phyloP scores from a whole-genome alignment of 805 yeast genomes.

The Metschnikowia drakensbergensis region DNA sequence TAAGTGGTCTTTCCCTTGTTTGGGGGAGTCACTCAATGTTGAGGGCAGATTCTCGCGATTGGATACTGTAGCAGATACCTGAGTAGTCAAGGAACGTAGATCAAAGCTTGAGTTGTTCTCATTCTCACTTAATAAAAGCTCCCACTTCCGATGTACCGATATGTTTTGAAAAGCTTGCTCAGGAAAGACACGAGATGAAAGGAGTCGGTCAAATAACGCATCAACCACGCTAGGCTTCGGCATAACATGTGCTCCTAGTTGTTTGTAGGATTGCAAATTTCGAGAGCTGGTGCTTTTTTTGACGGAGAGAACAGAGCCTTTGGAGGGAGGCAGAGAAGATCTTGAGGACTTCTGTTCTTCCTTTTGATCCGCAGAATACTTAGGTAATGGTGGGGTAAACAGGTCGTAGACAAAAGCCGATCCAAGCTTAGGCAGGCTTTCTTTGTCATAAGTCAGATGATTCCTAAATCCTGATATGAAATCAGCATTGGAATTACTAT shows the following conservation, averaged over 20 bases:
- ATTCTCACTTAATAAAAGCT: constrained; percentile 37
- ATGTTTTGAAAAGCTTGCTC: constrained; percentile 31
- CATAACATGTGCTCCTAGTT: constrained; percentile 31
- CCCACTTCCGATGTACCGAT: constrained; percentile 41
- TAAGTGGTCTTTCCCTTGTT: not conserved
- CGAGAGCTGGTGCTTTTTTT: constrained; percentile 8
- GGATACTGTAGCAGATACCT: constrained; percentile 5
- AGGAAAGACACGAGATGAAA: constrained; percentile 36
- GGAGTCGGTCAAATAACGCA: constrained; percentile 35
- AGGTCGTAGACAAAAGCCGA: constrained; percentile 1
- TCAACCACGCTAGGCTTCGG: constrained; percentile 38
- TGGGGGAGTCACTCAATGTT: not conserved
- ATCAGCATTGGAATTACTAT: not conserved
- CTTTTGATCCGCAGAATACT: not conserved
- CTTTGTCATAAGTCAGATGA: not conserved
- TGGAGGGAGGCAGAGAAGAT: not conserved
- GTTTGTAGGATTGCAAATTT: constrained; percentile 33
- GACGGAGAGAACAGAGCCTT: constrained; percentile 3
- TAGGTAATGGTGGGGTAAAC: constrained; percentile 4
- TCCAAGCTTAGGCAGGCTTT: not conserved
- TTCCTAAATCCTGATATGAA: not conserved
- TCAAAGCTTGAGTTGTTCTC: constrained; percentile 38
- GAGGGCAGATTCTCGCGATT: not conserved
- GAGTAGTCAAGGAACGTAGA: constrained; percentile 22
- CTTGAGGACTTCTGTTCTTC: not conserved